Percentiles rank a stretch among this genome's conserved stretches.
phyloP scores from a whole-genome alignment of 305 asterid species.

The Solanum hybrid region DNA sequence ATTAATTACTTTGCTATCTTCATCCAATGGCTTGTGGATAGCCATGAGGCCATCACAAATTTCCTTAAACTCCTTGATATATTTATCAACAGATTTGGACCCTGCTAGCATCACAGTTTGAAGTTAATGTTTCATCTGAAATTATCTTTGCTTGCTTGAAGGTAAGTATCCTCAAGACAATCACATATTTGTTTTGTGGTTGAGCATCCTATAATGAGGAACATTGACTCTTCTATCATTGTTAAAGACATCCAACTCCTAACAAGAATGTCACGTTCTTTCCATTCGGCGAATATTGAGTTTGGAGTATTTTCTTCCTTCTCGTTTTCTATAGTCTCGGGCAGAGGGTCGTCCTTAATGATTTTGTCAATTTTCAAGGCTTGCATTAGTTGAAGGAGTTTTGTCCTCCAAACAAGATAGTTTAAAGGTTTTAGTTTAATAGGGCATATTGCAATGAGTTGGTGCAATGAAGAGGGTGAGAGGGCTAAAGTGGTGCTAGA shows the following conservation, averaged over 20 bases:
- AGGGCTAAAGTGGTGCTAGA: background rate
- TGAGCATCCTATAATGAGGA: background rate
- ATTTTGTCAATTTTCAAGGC: background rate
- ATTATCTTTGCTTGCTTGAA: background rate
- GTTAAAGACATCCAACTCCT: background rate
- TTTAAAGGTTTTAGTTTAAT: background rate
- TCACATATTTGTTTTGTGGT: background rate
- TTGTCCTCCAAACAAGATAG: background rate
- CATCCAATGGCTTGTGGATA: background rate
- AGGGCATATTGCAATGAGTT: background rate
- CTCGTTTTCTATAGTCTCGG: background rate
- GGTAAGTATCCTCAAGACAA: background rate
- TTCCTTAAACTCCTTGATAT: background rate
- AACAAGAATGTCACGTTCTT: background rate
- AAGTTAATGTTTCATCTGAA: background rate
- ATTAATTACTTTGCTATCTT: background rate
- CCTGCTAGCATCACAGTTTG: background rate
- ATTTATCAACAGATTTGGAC: background rate
- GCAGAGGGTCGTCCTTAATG: background rate
- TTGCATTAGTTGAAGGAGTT: background rate
- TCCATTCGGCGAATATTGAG: background rate
- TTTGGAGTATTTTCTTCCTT: background rate
- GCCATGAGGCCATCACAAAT: background rate
- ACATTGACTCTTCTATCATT: background rate
- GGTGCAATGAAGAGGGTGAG: background rate